A percentile compares a stretch with the other conserved stretches of the same genome.
These are phyloP conservation scores for Albugo laibachii DNA, from an alignment of 352 stramenopile species.

Conservation along the genomic window DNA sequence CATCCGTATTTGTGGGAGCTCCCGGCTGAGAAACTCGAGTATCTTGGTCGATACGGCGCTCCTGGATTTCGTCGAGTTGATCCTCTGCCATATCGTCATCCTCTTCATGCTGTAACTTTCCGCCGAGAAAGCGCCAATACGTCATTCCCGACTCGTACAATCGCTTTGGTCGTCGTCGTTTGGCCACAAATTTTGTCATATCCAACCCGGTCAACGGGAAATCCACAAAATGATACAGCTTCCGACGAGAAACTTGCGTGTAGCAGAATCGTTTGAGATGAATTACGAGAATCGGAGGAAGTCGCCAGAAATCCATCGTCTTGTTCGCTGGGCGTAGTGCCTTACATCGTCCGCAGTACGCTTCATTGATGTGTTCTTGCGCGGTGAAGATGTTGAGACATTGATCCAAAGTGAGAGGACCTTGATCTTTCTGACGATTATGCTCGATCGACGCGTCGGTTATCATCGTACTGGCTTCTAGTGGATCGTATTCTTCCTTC, in stretches of 20 bases:
- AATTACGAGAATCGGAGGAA: constrained; percentile 96
- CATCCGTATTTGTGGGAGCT: no score
- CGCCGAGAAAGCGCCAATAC: constrained; percentile 62
- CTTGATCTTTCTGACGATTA: constrained; percentile 51
- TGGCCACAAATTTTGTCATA: constrained; percentile 61
- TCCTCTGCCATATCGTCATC: not conserved
- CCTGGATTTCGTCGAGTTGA: not conserved
- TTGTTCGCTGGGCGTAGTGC: constrained; percentile 86
- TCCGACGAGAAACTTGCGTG: constrained; percentile 81
- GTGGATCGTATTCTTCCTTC: constrained; percentile 73
- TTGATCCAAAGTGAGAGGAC: constrained; percentile 54
- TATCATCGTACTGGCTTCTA: constrained; percentile 66
- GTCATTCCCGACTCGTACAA: constrained; percentile 26
- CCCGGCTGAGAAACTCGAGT: no score
- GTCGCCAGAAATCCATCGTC: constrained; percentile 93
- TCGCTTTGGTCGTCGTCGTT: constrained; percentile 22
- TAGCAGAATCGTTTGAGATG: constrained; percentile 99
- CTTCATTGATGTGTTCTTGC: constrained; percentile 58
- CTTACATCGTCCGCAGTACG: constrained; percentile 69
- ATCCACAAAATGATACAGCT: constrained; percentile 91
- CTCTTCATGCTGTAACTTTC: constrained; percentile 21
- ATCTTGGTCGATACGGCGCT: not conserved
- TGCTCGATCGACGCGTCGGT: constrained; percentile 36
- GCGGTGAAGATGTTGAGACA: constrained; percentile 78
- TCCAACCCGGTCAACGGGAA: constrained; percentile 89